Conservation (phyloP, 371 early-diverging fungal species). For the Mucor ambiguus region DNA sequence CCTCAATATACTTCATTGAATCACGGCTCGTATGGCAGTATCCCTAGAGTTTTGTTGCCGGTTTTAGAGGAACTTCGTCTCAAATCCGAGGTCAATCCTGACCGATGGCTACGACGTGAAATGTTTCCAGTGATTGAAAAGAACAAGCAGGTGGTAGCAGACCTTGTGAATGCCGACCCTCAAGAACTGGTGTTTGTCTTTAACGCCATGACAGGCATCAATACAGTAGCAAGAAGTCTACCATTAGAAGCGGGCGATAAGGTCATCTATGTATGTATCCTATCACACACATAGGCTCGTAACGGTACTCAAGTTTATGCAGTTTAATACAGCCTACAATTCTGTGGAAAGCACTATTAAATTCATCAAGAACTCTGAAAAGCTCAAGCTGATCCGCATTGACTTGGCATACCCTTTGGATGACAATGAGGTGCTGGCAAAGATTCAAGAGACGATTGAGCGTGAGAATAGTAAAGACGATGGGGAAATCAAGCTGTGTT, state of each 20-base stretch:
- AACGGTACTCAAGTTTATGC: neutral
- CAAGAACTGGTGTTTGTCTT: slow-evolving; percentile 43
- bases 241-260: slow-evolving; percentile 48
- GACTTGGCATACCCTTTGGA: slow-evolving; percentile 36
- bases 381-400: slow-evolving; percentile 36
- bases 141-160: slow-evolving; percentile 12
- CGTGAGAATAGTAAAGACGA: slow-evolving; percentile 38
- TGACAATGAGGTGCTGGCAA: slow-evolving; percentile 33
- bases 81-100: slow-evolving; percentile 20
- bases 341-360: slow-evolving; percentile 43
- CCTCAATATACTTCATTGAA: slow-evolving; percentile 42
- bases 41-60: slow-evolving; percentile 17
- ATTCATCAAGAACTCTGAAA: slow-evolving; percentile 33
- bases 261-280: slow-evolving; percentile 26
- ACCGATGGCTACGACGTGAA: slow-evolving; percentile 24
- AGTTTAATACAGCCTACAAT: slow-evolving; percentile 53
- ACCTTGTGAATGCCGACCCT: slow-evolving; percentile 37
- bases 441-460: slow-evolving; percentile 31
- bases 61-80: slow-evolving; percentile 17
- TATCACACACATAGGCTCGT: neutral
- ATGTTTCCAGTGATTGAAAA: slow-evolving; percentile 7
- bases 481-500: slow-evolving; percentile 44
- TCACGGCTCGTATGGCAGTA: slow-evolving; percentile 47
- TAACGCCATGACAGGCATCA: slow-evolving; percentile 47
- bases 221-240: slow-evolving; percentile 45